These are phyloP conservation scores for Boletellus deceptivus DNA, from an alignment of 1,284 basidiomycete genomes.

Conservation along the genomic window DNA sequence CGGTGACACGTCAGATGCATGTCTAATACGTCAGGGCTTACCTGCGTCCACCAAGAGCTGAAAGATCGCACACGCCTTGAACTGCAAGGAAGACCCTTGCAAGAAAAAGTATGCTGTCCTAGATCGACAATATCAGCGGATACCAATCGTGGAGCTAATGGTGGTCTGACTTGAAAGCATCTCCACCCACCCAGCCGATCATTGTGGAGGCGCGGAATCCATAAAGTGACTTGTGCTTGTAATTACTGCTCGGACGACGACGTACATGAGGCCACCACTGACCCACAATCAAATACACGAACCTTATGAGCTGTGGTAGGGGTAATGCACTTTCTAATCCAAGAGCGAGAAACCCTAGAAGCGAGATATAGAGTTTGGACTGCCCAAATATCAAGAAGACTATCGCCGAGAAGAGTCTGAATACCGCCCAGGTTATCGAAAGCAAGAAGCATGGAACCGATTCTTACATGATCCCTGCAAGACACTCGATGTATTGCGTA, in stretches of 20 bases:
- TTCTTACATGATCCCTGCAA: constrained; percentile 71
- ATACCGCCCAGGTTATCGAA: constrained; percentile 16
- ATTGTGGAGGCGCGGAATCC: constrained; percentile 83
- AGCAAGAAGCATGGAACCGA: constrained; percentile 7
- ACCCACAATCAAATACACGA: constrained; percentile 22
- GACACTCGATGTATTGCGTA: constrained; percentile 76
- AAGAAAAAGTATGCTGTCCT: constrained; percentile 81
- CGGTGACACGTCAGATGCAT: constrained; percentile 13
- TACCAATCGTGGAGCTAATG: constrained; percentile 9
- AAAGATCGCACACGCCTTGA: constrained; percentile 78
- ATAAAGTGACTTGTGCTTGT: constrained; percentile 73
- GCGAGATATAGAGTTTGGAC: constrained; percentile 57
- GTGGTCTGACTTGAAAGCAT: constrained; percentile 70
- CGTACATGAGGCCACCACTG: constrained; percentile 16
- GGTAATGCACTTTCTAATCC: constrained; percentile 83
- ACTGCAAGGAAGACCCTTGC: constrained; percentile 68
- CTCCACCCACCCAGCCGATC: constrained; percentile 79
- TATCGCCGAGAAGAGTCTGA: constrained; percentile 68
- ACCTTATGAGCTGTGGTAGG: constrained; percentile 77
- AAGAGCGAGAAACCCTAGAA: constrained; percentile 76
- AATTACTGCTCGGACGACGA: constrained; percentile 50
- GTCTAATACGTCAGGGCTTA: constrained; percentile 36
- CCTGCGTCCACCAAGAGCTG: constrained; percentile 76
- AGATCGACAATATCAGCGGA: constrained; percentile 15
- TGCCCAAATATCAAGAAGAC: constrained; percentile 73